Base-by-base conservation (phyloP, 768 basidiomycete species). In the Lentinula guzmanii region DNA sequence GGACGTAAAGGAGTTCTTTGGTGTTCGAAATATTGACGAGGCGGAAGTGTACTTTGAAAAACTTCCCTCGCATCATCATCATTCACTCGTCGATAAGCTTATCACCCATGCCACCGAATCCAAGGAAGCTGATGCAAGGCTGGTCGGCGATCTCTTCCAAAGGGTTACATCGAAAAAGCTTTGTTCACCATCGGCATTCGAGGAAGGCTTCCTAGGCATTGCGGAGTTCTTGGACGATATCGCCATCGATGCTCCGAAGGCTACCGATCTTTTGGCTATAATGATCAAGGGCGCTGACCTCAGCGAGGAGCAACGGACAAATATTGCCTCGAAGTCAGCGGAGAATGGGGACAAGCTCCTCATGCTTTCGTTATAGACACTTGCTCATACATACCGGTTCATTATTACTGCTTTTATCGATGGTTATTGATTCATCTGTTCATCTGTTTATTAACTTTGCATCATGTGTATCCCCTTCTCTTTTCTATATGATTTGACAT, bases 191-290 rank as follows among this genome's bases (percentile, higher is more conserved):
- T 82, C 80, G 4, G 72, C 82, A 3, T 87, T 97, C 71, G 88
- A 93, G 74, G 81, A 87, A 62, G 92, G 93, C 13, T 86, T 96
- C 71, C 70, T 69, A 51, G 79, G 82, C 0, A 79, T 85, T 55
- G 85, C 87, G 31, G 91, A 93, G 73, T 74, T 87, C 60, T 80
- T 98, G 67, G 93, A 94, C 67, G 95, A 98, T 69, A 83, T 95
- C 61, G 87, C 89, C 34, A 87, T 95, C 66, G 95, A 98, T 71
- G 90, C 90, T 51, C 95, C 96, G 8, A 88, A 87, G 68, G 96
- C 94, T 0, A 88, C 89, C 76, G 72, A 80, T 46, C 83, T 87
- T 62, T 86, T 93, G 71, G 91, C 86, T 11, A 76, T 83, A 62
- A 84, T 96, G 76, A 73, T 96, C 61, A 86, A 82, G 70, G 87